A percentile compares a stretch with the other conserved stretches of the same genome.
phyloP scores from a whole-genome alignment of 495 filamentous ascomycete species.

The Aspergillus olivimuriae region DNA sequence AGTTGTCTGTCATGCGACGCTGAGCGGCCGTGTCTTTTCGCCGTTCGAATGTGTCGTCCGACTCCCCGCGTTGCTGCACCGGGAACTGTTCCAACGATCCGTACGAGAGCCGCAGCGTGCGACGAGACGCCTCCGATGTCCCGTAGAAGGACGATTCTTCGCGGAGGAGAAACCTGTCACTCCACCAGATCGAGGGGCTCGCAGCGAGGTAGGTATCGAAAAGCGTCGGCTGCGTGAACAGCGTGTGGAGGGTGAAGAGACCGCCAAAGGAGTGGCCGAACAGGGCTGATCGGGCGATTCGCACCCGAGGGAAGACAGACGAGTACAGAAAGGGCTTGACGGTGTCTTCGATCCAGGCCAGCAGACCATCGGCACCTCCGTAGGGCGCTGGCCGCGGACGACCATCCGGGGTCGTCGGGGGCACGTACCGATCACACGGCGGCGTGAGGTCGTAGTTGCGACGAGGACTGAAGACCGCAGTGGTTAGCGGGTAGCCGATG shows the following conservation, averaged over 20 bases:
- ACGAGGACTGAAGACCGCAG: slow-evolving; percentile 14
- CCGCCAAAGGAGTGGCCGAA: slow-evolving; percentile 22
- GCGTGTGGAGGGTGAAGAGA: slow-evolving; percentile 13
- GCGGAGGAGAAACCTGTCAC: slow-evolving; percentile 11
- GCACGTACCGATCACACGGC: slow-evolving; percentile 12
- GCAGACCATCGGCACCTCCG: slow-evolving; percentile 17
- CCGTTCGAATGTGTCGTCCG: slow-evolving; percentile 7
- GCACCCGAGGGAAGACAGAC: slow-evolving; percentile 11
- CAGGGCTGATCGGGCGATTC: slow-evolving; percentile 9
- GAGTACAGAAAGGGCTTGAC: slow-evolving; percentile 9
- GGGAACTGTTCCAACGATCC: slow-evolving; percentile 17
- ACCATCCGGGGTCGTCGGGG: slow-evolving; percentile 11
- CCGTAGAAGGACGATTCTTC: slow-evolving; percentile 9
- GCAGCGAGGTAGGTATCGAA: slow-evolving; percentile 21
- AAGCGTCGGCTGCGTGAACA: slow-evolving; percentile 11
- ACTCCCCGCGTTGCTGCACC: slow-evolving; percentile 5
- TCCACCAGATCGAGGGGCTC: slow-evolving; percentile 25
- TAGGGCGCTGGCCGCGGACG: slow-evolving; percentile 1
- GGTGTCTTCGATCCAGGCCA: slow-evolving; percentile 11
- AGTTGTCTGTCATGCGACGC: slow-evolving; percentile 21
- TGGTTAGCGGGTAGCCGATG: slow-evolving; percentile 17
- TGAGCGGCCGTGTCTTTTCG: not conserved
- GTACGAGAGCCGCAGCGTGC: slow-evolving; percentile 11
- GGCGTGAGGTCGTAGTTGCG: slow-evolving; percentile 17
- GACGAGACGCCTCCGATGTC: not conserved